Evolutionary conservation across 768 basidiomycete genomes (phyloP).

Genomic region (Fibroporia radiculosa): DNA sequence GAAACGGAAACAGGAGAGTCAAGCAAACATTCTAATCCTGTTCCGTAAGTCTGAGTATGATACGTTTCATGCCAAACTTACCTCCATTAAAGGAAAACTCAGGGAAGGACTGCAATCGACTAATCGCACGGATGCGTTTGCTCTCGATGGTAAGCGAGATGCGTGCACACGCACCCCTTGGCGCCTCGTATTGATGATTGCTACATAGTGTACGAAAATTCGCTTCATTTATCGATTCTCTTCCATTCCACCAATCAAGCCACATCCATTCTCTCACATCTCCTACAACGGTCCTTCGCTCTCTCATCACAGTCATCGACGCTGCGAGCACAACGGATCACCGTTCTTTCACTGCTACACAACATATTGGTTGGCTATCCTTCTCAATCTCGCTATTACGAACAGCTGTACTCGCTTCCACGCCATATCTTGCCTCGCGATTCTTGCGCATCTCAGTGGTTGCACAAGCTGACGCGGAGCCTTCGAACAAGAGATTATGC

Average conservation of each 20-base stretch:
- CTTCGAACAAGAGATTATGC: conserved; percentile 51
- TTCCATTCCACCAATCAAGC: conserved; percentile 59
- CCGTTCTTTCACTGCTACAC: conserved; percentile 49
- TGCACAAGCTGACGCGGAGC: conserved; percentile 40
- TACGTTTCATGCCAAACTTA: not conserved
- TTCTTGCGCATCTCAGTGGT: conserved; percentile 39
- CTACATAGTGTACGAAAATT: conserved; percentile 62
- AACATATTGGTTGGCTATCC: conserved; percentile 53
- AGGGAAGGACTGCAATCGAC: conserved; percentile 66
- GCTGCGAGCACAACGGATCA: conserved; percentile 18
- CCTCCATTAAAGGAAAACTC: conserved; percentile 49
- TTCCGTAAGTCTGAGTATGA: conserved; percentile 43
- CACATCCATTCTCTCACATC: conserved; percentile 50
- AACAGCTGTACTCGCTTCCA: conserved; percentile 36
- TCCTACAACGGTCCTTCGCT: conserved; percentile 36
- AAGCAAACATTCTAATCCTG: conserved; percentile 66
- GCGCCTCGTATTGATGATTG: not conserved
- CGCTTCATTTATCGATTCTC: conserved; percentile 53
- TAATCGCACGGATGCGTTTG: conserved; percentile 49
- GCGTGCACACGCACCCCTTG: not conserved
- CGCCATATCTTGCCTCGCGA: conserved; percentile 29
- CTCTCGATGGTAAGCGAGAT: conserved; percentile 50
- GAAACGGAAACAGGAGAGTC: conserved; percentile 36
- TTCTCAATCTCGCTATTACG: conserved; percentile 51
- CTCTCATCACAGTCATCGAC: not conserved